Percentiles rank a stretch among this genome's conserved stretches.
Evolutionary conservation across 306 rosid species (phyloP).

Genomic region (barrel medic (Medicago truncatula)): MtrunA17r5.0-ANR NC_053045.1:63517001-63517500

Average conservation of each 20-base stretch:
- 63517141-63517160: not conserved
- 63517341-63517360: not conserved
- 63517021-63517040: too few relatives aligned
- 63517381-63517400: not conserved
- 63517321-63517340: not conserved
- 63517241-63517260: slow-evolving; percentile 10
- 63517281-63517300: not conserved
- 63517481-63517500: too few relatives aligned
- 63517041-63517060: too few relatives aligned
- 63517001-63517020: too few relatives aligned
- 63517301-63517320: slow-evolving; percentile 2
- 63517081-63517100: too few relatives aligned
- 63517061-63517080: too few relatives aligned
- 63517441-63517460: too few relatives aligned
- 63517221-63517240: not conserved
- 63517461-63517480: too few relatives aligned
- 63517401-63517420: not conserved
- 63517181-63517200: too few relatives aligned
- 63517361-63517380: not conserved
- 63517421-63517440: not conserved
- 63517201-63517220: not conserved
- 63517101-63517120: too few relatives aligned
- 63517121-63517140: not conserved
- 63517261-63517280: not conserved
- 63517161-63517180: not conserved